Evolutionary conservation across 192 early-diverging fungal genomes (phyloP), one percentile per base, ranked within the genome.

Genomic region (Geosiphon pyriformis): DNA sequence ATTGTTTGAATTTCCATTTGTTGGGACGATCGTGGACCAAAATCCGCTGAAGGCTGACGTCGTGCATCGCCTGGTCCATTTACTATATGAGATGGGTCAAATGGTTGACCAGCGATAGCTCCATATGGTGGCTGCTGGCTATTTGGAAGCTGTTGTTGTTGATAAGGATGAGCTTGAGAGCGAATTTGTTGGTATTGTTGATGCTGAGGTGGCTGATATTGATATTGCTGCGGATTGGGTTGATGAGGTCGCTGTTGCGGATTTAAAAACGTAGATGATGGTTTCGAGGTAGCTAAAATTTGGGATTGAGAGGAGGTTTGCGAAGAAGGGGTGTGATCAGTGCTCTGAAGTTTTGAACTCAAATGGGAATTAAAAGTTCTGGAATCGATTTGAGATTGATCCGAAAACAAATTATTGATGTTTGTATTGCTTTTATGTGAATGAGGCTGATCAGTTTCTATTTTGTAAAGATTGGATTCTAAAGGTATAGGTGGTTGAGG

Each of bases 201-300:
- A 17, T 59, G 56, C 29, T 42, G 59, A 12, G 4, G 59, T 22
- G 15, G 37, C n/a, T n/a, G 59, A 34, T 52, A 26, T 11, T 2
- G 1, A 20, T 20, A 52, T 23, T 32, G 30, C 7, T 59, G 66
- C 15, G 23, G 26, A 51, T 17, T 46, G 25, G 2, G 35, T 34
- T 65, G 70, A n/a, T n/a, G n/a, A 52, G 22, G 58, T 23, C 53
- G 71, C 32, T 65, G 50, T 30, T 67, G 59, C 17, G 8, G 33
- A 46, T 31, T 49, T 15, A 27, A n/a, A 37, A 1, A 27, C 4
- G 10, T 48, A 18, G 46, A 2, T 11, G 29, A 3, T 29, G 33
- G 23, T 25, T 23, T 42, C 51, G 61, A 22, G 34, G 65, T 42
- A n/a, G n/a, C n/a, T n/a, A n/a, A n/a, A n/a, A n/a, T n/a, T n/a